Conservation (phyloP, 1,284 basidiomycete genomes). For the Golubevia pallescens region DNA sequence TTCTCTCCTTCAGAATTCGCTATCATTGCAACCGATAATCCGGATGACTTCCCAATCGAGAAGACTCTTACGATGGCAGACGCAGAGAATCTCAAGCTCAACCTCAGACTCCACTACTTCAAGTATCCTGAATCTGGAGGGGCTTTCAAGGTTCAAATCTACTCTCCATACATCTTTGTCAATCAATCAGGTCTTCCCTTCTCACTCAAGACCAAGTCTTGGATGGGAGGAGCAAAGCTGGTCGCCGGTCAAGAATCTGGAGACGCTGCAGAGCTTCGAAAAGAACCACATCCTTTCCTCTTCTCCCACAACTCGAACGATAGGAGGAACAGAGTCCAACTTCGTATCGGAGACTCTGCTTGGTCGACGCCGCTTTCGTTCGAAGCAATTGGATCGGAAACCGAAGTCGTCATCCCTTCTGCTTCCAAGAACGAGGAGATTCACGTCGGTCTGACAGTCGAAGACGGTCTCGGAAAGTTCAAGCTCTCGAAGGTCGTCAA, state of each 20-base stretch:
- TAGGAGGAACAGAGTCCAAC: constrained; percentile 81
- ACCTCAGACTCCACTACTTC: constrained; percentile 81
- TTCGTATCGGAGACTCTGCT: constrained; percentile 82
- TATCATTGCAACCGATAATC: constrained; percentile 92
- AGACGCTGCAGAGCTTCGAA: constrained; percentile 8
- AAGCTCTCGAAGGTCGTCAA: constrained; percentile 95
- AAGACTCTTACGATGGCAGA: constrained; percentile 78
- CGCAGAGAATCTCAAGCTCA: constrained; percentile 77
- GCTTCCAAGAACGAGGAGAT: constrained; percentile 76
- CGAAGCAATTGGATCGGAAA: constrained; percentile 89
- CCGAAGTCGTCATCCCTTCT: constrained; percentile 78
- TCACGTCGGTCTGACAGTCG: constrained; percentile 88
- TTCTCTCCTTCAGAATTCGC: constrained; percentile 97
- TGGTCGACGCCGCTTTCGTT: constrained; percentile 75
- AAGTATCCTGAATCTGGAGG: constrained; percentile 86
- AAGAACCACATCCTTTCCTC: constrained; percentile 67
- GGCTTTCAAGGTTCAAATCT: constrained; percentile 98
- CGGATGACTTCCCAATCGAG: constrained; percentile 87
- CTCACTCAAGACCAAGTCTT: constrained; percentile 75
- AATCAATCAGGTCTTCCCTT: constrained; percentile 94
- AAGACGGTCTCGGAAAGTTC: constrained; percentile 87
- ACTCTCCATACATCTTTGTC: constrained; percentile 86
- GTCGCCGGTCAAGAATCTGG: constrained; percentile 77
- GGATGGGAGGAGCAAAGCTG: constrained; percentile 76
- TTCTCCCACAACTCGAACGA: constrained; percentile 82